phyloP scores from a whole-genome alignment of 225 moss, liverwort and hornwort species.

The Thuidium tamariscinum region DNA sequence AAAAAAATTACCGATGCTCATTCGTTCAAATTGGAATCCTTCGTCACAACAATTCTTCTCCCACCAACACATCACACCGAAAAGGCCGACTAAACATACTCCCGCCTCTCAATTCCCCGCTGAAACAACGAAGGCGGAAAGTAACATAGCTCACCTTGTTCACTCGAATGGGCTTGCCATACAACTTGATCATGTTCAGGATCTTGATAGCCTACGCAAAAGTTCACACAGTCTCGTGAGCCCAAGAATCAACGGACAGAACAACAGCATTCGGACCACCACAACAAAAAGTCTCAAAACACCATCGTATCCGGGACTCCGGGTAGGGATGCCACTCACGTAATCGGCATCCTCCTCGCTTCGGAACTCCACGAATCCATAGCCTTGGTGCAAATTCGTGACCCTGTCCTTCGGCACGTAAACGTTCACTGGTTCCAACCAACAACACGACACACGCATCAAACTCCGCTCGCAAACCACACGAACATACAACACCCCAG shows the following conservation, averaged over 20 bases:
- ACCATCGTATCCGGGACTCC: not conserved
- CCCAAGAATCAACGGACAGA: not conserved
- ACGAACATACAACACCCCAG: not conserved
- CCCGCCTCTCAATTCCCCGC: not conserved
- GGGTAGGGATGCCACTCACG: slow-evolving; percentile 24
- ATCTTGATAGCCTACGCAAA: slow-evolving; percentile 41
- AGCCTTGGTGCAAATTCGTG: slow-evolving; percentile 96
- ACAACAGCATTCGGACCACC: not conserved
- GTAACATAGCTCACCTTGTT: slow-evolving; percentile 56
- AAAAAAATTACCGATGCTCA: not conserved
- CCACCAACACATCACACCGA: not conserved
- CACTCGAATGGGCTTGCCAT: slow-evolving; percentile 96
- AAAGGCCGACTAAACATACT: not conserved
- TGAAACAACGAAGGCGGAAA: not conserved
- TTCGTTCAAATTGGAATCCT: not conserved
- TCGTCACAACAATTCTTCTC: not conserved
- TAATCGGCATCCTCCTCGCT: slow-evolving; percentile 99
- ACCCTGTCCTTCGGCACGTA: slow-evolving; percentile 99
- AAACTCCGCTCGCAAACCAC: not conserved
- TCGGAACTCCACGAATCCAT: slow-evolving; percentile 98
- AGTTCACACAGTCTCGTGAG: not conserved
- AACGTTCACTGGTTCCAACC: slow-evolving; percentile 71
- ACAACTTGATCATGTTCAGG: slow-evolving; percentile 97
- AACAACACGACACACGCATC: not conserved
- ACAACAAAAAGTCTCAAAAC: not conserved